Evolutionary conservation across 169 alveolate genomes (phyloP).

Genomic region (Perkinsus olseni): DNA sequence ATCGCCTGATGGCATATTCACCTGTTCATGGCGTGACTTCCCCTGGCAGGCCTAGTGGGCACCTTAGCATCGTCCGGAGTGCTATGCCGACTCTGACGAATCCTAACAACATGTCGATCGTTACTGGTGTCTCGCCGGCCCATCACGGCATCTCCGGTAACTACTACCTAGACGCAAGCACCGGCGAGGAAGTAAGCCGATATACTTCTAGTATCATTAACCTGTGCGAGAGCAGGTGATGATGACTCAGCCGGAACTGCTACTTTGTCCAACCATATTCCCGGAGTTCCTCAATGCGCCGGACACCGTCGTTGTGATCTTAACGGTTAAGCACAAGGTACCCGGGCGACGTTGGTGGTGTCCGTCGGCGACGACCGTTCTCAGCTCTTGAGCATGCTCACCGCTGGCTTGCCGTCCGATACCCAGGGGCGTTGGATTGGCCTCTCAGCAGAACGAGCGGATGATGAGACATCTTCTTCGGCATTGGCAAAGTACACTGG

Average conservation of each 20-base stretch:
- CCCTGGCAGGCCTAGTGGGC: not conserved
- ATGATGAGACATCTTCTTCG: not conserved
- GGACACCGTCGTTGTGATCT: not conserved
- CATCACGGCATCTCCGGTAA: not conserved
- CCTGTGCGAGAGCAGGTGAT: not conserved
- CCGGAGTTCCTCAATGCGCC: not conserved
- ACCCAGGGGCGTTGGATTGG: not conserved
- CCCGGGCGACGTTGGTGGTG: not conserved
- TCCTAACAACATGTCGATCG: not conserved
- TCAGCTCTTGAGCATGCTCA: not conserved
- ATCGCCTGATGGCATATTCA: too few relatives aligned
- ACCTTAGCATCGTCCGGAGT: not conserved
- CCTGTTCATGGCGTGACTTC: too few relatives aligned
- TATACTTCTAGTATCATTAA: not conserved
- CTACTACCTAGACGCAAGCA: not conserved
- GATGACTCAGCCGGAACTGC: not conserved
- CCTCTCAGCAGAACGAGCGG: not conserved
- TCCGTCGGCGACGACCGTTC: not conserved
- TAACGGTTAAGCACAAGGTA: not conserved
- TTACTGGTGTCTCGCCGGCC: not conserved
- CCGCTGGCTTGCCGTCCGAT: not conserved
- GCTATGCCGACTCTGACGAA: not conserved
- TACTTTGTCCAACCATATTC: not conserved
- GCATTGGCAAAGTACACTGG: not conserved
- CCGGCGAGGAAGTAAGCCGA: not conserved